These are phyloP conservation scores for Osmanthus fragrans DNA, from an alignment of 257 asterid species.

Conservation along the genomic window DNA sequence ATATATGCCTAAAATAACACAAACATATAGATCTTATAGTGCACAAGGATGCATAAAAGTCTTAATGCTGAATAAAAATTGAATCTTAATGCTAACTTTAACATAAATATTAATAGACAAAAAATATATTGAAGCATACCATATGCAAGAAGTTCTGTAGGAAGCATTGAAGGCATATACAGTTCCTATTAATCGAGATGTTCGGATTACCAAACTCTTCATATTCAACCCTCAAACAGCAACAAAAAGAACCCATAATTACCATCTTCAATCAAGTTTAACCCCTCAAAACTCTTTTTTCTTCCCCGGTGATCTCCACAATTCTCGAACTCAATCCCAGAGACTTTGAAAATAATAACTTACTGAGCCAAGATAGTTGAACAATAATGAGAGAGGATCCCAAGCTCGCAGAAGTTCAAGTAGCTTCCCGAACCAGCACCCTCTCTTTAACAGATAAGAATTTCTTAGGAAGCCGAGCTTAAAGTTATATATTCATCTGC, in stretches of 20 bases:
- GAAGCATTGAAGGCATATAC: slow-evolving; percentile 67
- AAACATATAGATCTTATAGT: background rate
- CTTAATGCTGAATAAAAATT: background rate
- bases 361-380: background rate
- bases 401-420: slow-evolving; percentile 43
- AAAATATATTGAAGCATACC: slow-evolving; percentile 49
- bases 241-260: slow-evolving; percentile 50
- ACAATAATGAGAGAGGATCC: slow-evolving; percentile 45
- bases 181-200: slow-evolving; percentile 64
- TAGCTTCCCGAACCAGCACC: slow-evolving; percentile 52
- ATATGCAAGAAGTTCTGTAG: slow-evolving; percentile 56
- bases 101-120: slow-evolving; percentile 10
- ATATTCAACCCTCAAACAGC: slow-evolving; percentile 44
- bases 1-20: background rate
- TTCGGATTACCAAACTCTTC: slow-evolving; percentile 68
- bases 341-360: slow-evolving; percentile 12
- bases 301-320: slow-evolving; percentile 24
- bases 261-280: slow-evolving; percentile 1
- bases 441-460: slow-evolving; percentile 29
- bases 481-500: slow-evolving; percentile 31
- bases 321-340: slow-evolving; percentile 16
- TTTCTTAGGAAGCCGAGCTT: background rate
- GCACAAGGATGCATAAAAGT: background rate
- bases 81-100: background rate
- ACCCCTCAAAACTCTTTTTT: slow-evolving; percentile 17